These are phyloP conservation scores for Rhododendron mucronatum DNA, from an alignment of 148 eudicot species.

Conservation along the genomic window DNA sequence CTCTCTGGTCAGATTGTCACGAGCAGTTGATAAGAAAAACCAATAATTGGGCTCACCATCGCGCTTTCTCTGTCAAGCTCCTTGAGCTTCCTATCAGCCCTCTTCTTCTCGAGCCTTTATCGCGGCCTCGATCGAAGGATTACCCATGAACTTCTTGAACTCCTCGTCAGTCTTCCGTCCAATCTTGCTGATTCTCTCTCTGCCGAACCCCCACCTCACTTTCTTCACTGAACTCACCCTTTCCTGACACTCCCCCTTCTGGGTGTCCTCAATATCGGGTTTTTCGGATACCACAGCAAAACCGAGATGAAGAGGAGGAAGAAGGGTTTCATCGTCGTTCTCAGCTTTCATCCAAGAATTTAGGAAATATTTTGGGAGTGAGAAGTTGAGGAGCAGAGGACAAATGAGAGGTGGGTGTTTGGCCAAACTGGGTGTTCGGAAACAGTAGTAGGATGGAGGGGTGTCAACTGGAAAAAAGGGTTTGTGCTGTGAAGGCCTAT, in stretches of 20 bases:
- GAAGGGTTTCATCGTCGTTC: conserved; percentile 30
- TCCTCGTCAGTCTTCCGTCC: conserved; percentile 93
- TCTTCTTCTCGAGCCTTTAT: conserved; percentile 92
- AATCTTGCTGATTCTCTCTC: conserved; percentile 45
- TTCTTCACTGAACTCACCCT: conserved; percentile 10
- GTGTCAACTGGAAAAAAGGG: not conserved
- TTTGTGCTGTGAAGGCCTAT: conserved; percentile 19
- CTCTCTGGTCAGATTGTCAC: conserved; percentile 61
- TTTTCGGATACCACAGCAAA: conserved; percentile 30
- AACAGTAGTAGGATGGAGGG: conserved; percentile 8
- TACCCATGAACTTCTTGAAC: conserved; percentile 97
- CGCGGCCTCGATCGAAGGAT: conserved; percentile 93
- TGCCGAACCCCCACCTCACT: conserved; percentile 17
- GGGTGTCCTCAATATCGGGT: conserved; percentile 22
- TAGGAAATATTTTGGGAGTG: conserved; percentile 25
- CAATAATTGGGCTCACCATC: conserved; percentile 48
- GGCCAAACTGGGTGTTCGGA: conserved; percentile 21
- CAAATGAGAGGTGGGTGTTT: conserved; percentile 9
- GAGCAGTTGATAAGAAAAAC: conserved; percentile 49
- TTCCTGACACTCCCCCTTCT: conserved; percentile 15
- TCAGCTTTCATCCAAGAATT: conserved; percentile 46
- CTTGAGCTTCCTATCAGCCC: conserved; percentile 81
- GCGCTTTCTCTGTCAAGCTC: conserved; percentile 72
- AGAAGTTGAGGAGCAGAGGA: conserved; percentile 11
- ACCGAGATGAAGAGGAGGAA: conserved; percentile 17